Evolutionary conservation across 1,284 basidiomycete genomes (phyloP), one percentile per base, ranked within the genome.

Genomic region (Moniliophthora roreri): DNA sequence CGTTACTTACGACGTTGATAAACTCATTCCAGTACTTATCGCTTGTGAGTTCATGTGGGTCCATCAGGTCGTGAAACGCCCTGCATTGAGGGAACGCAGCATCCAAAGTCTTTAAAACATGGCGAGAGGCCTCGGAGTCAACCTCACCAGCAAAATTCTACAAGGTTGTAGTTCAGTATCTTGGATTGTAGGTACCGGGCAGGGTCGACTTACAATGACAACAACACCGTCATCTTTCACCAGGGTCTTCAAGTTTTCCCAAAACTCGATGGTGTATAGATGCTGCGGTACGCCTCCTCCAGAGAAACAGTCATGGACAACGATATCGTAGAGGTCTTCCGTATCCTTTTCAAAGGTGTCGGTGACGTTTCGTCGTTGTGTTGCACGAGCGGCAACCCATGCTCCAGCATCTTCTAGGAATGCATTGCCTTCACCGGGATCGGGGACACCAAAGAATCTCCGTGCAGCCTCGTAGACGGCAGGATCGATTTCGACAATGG

Each of bases 261-360:
- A 95, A 64, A 95, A 95, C 59, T 93, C 85, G 21, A 78, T 49
- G 0, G 93, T 91, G 69, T 89, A 96, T 39, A 97, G 72, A 62
- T 92, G 85, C 15, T 84, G 74, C 0, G 94, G 93, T 3, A 97
- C 84, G 18, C 82, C 81, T 3, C 94, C 95, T 2, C 93, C 94
- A 9, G 92, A 93, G 69, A 96, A 97, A 61, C 89, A 91, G 64
- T 96, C 95, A 62, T 98, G 95, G 0, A 96, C 75, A 16, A 94
- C 80, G 60, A 90, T 84, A 65, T 91, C 89, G 66, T 84, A 96
- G 21, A 60, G 57, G 11, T 13, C 36, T n/a, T 47, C n/a, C n/a
- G n/a, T n/a, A n/a, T n/a, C n/a, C n/a, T n/a, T 58, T 13, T 64
- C 62, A 35, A 62, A 53, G n/a, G 60, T 63, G 47, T 67, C 67